Conservation (phyloP, 345 rosid species). For the Camelina laxa region DNA sequence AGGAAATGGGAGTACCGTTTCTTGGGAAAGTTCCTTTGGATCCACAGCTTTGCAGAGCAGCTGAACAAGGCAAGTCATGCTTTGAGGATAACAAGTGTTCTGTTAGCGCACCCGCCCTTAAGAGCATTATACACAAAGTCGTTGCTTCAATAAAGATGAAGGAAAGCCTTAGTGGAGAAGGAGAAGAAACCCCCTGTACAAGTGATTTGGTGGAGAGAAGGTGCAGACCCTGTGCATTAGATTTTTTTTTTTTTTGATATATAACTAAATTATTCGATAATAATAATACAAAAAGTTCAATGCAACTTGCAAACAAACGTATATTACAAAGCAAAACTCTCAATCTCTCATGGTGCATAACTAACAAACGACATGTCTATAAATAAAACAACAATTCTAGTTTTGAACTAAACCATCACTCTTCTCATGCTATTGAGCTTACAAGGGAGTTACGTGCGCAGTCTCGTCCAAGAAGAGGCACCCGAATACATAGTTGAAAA, state of each 20-base stretch:
- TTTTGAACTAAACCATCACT: conserved; percentile 21
- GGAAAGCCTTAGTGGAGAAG: conserved; percentile 8
- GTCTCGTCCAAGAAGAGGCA: conserved; percentile 81
- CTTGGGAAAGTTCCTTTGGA: conserved; percentile 92
- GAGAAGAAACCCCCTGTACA: not conserved
- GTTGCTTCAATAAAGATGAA: conserved; percentile 43
- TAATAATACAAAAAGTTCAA: not conserved
- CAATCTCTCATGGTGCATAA: not conserved
- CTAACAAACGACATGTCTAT: not conserved
- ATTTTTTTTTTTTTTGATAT: no score
- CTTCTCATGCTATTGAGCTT: conserved; percentile 29
- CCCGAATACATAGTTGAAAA: conserved; percentile 78
- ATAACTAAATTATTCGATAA: no score
- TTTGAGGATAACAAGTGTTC: conserved; percentile 68
- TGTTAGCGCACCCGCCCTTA: conserved; percentile 71
- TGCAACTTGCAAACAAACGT: not conserved
- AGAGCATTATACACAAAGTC: conserved; percentile 60
- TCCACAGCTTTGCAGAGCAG: conserved; percentile 81
- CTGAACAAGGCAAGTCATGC: conserved; percentile 92
- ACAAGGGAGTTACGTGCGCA: conserved; percentile 60
- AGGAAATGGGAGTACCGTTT: conserved; percentile 82
- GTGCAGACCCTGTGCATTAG: no score
- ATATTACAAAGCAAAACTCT: not conserved
- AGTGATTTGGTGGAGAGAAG: no score
- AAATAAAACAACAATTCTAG: conserved; percentile 1